Evolutionary conservation across 202 grass and related monocot species (phyloP).

Genomic region (Eragrostis tef): DNA sequence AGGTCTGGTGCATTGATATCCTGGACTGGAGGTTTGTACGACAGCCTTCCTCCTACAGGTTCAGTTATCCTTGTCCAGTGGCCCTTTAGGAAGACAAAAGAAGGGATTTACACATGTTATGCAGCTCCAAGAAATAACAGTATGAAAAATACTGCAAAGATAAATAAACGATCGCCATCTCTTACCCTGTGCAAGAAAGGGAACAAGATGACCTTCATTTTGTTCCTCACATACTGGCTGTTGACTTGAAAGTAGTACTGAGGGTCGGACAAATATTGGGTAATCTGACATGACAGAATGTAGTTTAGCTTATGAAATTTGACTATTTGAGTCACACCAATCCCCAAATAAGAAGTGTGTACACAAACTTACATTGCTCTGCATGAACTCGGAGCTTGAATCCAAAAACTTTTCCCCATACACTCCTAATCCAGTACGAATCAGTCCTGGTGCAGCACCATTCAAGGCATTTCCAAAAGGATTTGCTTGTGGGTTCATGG

Average conservation of each 20-base stretch:
- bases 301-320: conserved; percentile 31
- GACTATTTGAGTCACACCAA: not conserved
- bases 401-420: conserved; percentile 67
- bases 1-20: conserved; percentile 73
- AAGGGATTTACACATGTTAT: not conserved
- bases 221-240: conserved; percentile 71
- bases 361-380: conserved; percentile 63
- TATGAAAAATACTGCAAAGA: not conserved
- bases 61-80: conserved; percentile 78
- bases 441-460: conserved; percentile 62
- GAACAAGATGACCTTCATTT: conserved; percentile 68
- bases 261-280: conserved; percentile 65
- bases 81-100: conserved; percentile 49
- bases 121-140: not conserved
- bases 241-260: conserved; percentile 77
- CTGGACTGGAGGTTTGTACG: conserved; percentile 70
- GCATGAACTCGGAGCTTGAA: conserved; percentile 81
- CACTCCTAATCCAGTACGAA: conserved; percentile 66
- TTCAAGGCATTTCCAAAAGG: conserved; percentile 66
- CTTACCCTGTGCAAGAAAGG: conserved; percentile 70
- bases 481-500: conserved; percentile 52
- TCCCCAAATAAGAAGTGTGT: conserved; percentile 18
- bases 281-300: conserved; percentile 51
- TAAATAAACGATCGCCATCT: not conserved
- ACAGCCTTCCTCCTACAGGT: conserved; percentile 66